Base-by-base conservation (phyloP, 257 asterid species). In the Ilex aquifolium region DNA sequence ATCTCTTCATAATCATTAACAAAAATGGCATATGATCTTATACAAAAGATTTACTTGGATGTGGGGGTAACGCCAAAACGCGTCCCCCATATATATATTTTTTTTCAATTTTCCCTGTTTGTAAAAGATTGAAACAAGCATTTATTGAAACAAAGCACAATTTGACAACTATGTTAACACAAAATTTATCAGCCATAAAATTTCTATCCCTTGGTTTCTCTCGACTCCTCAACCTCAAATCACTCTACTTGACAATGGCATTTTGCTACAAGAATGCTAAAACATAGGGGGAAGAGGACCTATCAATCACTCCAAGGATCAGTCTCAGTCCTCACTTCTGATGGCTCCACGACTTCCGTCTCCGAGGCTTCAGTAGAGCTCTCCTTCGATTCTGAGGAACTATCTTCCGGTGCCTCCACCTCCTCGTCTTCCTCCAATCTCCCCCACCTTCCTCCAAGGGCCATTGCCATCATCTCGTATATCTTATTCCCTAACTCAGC, bases 371-470 rank as follows among this genome's bases (percentile, higher is more conserved):
- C 94, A 0, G 70, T 65, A 0, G 77, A 65, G 14, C 65, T 36
- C 7, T 55, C 77, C 14, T 71, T 85, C 15, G 71, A 59, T 31
- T 76, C 92, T 0, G 59, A 46, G 13, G 79, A 13, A 21, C 59
- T 59, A 6, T 44, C 66, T 21, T 36, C 72, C 10, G 68, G 64
- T 31, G 53, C 49, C 42, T 67, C 83, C 0, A 59, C 66, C 31
- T 59, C 82, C 17, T 68, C 82, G 0, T 78, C 76, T 44, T 79
- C 96, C 62, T 93, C 92, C 0, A 54, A 56, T 76, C 99, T 70
- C 15, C 99, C 99, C 99, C 99, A 93, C 70, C 91, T 81, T 67
- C 99, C 99, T 63, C 99, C 99, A 16, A 93, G 91, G 58, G 99
- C 99, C 93, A 93, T 84, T 12, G 95, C 90, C 99, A 93, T 93